A percentile compares a stretch with the other conserved stretches of the same genome.
Evolutionary conservation across 345 rosid genomes (phyloP).

Genomic region (Lepidium sativum): DNA sequence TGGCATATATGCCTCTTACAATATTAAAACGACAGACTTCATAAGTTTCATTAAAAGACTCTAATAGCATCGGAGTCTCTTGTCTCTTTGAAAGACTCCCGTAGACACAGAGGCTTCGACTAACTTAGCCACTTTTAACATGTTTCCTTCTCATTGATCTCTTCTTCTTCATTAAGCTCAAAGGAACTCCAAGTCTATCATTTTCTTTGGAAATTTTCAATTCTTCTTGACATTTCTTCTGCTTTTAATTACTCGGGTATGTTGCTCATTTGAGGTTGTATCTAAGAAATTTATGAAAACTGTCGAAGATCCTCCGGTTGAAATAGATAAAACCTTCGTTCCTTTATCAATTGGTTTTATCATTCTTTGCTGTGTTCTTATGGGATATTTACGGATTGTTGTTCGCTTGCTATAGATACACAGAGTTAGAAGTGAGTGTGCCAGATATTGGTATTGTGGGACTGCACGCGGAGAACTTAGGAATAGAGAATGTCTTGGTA

Average conservation of each 20-base stretch:
- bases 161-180: too few relatives aligned
- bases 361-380: not conserved
- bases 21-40: too few relatives aligned
- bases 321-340: not conserved
- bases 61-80: too few relatives aligned
- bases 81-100: too few relatives aligned
- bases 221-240: not conserved
- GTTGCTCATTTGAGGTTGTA: not conserved
- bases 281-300: not conserved
- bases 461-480: slow-evolving; percentile 87
- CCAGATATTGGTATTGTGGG: slow-evolving; percentile 95
- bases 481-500: slow-evolving; percentile 71
- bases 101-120: too few relatives aligned
- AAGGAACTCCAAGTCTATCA: too few relatives aligned
- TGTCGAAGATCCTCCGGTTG: not conserved
- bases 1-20: too few relatives aligned
- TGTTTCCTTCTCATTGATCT: too few relatives aligned
- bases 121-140: too few relatives aligned
- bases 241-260: not conserved
- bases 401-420: slow-evolving; percentile 38
- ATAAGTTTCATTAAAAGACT: too few relatives aligned
- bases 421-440: slow-evolving; percentile 83
- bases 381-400: not conserved
- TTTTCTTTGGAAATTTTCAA: not conserved
- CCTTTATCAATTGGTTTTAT: not conserved